phyloP scores from a whole-genome alignment of 202 grass and related monocot genomes.

The Tripidium arundinaceum region DNA sequence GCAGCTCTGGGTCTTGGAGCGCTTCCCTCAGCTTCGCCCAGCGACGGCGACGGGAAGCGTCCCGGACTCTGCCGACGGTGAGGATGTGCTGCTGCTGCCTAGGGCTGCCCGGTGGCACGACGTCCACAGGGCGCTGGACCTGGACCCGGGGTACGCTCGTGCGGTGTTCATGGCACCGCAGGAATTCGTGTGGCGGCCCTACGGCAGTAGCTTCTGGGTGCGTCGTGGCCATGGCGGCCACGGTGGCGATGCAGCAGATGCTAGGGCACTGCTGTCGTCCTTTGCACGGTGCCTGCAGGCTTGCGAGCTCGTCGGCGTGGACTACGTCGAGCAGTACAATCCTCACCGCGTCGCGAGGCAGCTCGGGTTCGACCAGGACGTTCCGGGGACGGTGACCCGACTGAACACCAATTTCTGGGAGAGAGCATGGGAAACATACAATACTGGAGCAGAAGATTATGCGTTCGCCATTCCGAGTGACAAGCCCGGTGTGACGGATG shows the following conservation, averaged over 20 bases:
- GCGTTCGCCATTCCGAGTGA: slow-evolving; percentile 28
- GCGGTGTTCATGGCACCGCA: too few relatives aligned
- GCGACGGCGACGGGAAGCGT: too few relatives aligned
- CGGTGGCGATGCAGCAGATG: too few relatives aligned
- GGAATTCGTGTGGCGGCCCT: slow-evolving; percentile 46
- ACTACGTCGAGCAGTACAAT: slow-evolving; percentile 45
- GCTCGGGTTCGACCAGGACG: slow-evolving; percentile 61
- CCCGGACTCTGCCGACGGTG: too few relatives aligned
- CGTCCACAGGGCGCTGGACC: too few relatives aligned
- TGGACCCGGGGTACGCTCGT: too few relatives aligned
- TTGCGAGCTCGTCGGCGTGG: slow-evolving; percentile 56
- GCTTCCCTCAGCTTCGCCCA: too few relatives aligned
- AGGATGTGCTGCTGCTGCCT: too few relatives aligned
- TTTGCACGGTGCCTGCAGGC: slow-evolving; percentile 34
- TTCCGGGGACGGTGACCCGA: slow-evolving; percentile 30
- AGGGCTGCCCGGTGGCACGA: too few relatives aligned
- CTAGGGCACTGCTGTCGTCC: too few relatives aligned
- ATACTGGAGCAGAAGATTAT: slow-evolving; percentile 1
- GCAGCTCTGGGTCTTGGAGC: too few relatives aligned
- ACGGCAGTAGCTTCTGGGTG: too few relatives aligned
- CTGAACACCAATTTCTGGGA: slow-evolving; percentile 28
- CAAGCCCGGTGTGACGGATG: slow-evolving; percentile 18
- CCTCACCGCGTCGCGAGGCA: slow-evolving; percentile 57
- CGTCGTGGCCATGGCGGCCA: neutral
- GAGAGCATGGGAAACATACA: slow-evolving; percentile 49